Conservation (phyloP, 140 eudicot genomes). For the Senecio squalidus region DNA sequence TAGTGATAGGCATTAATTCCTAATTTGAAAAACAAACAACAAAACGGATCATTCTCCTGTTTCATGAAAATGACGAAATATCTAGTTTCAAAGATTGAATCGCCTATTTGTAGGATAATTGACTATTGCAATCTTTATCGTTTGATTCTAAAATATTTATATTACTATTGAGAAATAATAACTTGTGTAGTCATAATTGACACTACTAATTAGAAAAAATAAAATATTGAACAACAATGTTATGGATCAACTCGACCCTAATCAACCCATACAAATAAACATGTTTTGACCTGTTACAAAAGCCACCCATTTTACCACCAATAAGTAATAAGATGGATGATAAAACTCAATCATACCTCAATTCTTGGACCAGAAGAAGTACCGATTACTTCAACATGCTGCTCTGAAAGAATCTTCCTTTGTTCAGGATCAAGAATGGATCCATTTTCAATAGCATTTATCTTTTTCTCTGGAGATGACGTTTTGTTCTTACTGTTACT, state of each 20-base stretch:
- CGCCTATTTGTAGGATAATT: not conserved
- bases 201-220: not conserved
- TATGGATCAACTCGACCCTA: not conserved
- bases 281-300: not conserved
- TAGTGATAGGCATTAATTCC: not conserved
- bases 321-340: not conserved
- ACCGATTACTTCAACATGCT: not conserved
- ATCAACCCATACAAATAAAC: too few species aligned
- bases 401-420: not conserved
- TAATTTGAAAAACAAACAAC: not conserved
- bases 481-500: conserved; percentile 18
- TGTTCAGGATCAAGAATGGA: not conserved
- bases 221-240: not conserved
- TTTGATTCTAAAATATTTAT: not conserved
- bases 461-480: not conserved
- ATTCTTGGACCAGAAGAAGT: not conserved
- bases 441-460: conserved; percentile 9
- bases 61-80: conserved; percentile 5
- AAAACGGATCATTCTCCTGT: not conserved
- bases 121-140: not conserved
- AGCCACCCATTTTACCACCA: not conserved
- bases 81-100: conserved; percentile 1
- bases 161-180: too few species aligned
- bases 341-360: conserved; percentile 3
- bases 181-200: too few species aligned